Evolutionary conservation across 1,284 basidiomycete species (phyloP), one percentile per base, ranked within the genome.

Genomic region (Rhodotorula glutinis): DNA sequence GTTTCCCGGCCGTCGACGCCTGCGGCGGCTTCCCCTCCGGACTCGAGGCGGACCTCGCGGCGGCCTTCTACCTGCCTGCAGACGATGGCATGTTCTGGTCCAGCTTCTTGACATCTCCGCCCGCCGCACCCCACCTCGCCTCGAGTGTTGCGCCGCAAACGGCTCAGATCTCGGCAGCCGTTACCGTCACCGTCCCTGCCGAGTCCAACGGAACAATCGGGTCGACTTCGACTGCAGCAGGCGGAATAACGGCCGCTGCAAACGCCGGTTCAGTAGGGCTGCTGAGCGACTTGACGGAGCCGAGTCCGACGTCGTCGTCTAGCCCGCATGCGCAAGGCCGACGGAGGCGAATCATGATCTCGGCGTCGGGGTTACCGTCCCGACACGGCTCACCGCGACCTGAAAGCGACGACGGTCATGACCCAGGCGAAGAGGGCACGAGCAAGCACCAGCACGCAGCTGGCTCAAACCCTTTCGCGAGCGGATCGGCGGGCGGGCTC

Each of bases 11-110:
- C 33, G 29, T 21, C 30, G 43, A 14, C 27, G 38, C 40, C 25
- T 55, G 23, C 8, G 30, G 23, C 19, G 41, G 41, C 7, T 27
- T 27, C 19, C 19, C 54, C 17, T 44, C 55, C 21, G 25, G 38
- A 25, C 38, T 59, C 49, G 43, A 61, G 41, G n/a, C 44, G 29
- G 60, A 61, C 44, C 53, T 61, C 29, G 53, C 53, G 5, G 40
- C 53, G 14, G 60, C 60, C 9, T 61, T 61, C 60, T 61, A 40
- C 44, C 62, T 64, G 21, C 62, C 57, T 9, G 47, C 55, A 9
- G 57, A 59, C 49, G 62, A 64, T n/a, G 13, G 14, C 19, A 44
- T 64, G 38, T 64, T 64, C 52, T 61, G 60, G 53, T 40, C 30
- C 2, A 46, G 33, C 13, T 61, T 61, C 53, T n/a, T 61, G n/a